A percentile compares a stretch with the other conserved stretches of the same genome.
phyloP scores from a whole-genome alignment of 148 eudicot genomes.

The Bassia scoparia region DNA sequence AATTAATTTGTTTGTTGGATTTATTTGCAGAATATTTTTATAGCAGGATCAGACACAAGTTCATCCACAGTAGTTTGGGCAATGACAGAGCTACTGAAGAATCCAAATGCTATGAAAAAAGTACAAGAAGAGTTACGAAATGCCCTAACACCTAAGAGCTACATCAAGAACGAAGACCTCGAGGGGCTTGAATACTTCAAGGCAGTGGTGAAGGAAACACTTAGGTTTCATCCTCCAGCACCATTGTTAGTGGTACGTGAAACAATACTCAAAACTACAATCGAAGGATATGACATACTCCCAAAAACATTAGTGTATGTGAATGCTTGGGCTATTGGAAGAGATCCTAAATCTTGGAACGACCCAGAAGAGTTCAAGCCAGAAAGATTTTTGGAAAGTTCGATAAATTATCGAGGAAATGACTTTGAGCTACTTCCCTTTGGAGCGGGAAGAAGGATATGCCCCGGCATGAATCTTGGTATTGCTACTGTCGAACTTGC shows the following conservation, averaged over 20 bases:
- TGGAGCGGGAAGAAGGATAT: conserved; percentile 42
- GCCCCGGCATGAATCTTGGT: conserved; percentile 39
- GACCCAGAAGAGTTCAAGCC: conserved; percentile 31
- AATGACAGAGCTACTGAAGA: conserved; percentile 29
- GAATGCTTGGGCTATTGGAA: conserved; percentile 32
- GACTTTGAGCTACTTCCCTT: conserved; percentile 36
- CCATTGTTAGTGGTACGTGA: conserved; percentile 36
- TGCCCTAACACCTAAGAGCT: background rate
- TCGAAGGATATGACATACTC: conserved; percentile 33
- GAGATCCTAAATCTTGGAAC: conserved; percentile 34
- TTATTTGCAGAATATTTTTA: conserved; percentile 16
- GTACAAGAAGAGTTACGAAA: conserved; percentile 28
- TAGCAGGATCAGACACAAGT: conserved; percentile 31
- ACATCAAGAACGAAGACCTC: conserved; percentile 22
- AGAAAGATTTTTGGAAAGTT: conserved; percentile 31
- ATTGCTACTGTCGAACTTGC: conserved; percentile 26
- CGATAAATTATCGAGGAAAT: conserved; percentile 27
- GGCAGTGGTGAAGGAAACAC: conserved; percentile 36
- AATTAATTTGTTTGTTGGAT: too few relatives aligned
- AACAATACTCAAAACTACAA: conserved; percentile 13
- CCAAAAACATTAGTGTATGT: conserved; percentile 28
- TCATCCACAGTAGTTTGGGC: conserved; percentile 24
- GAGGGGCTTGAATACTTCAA: conserved; percentile 20
- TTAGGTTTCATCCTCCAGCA: conserved; percentile 30
- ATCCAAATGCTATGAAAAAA: conserved; percentile 19